Base-by-base conservation (phyloP, 2,329 filamentous ascomycete genomes). In the Aspergillus caelatus region DNA sequence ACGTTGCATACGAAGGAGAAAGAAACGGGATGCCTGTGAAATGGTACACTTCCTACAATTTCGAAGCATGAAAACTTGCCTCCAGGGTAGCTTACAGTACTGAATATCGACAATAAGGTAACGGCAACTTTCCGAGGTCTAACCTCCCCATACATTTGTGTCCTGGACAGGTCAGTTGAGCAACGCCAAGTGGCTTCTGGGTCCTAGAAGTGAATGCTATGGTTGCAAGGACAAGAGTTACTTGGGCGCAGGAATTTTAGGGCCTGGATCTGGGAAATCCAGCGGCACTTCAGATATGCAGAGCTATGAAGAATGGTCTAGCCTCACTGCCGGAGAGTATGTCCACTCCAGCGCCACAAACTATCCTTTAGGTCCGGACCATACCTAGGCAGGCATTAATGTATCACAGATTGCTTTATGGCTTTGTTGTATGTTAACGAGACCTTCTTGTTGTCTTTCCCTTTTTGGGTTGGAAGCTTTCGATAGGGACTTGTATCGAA, bases 251-350 rank as follows among this genome's bases (percentile, higher is more conserved):
- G 32, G 34, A 55, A 36, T 39, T 39, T 21, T 55, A 39, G 21
- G 32, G 32, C 19, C 32, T 28, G 32, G 21, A 36, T 55, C 21
- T 39, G 21, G 34, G 52, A 21, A 39, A 39, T 8, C 11, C 21
- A 39, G 1, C 7, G 19, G 11, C 12, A 23, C 32, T 34, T 19
- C 21, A 28, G 36, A 21, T 39, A 55, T 36, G 52, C 11, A 41
- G 21, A 55, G n/a, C n/a, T 34, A 26, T 26, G 11, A 55, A 55
- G 52, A 55, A 55, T 55, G 52, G 52, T 36, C 52, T 55, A 55
- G 52, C 52, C 52, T 55, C 32, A 39, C 21, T 41, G n/a, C 16
- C 16, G 52, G 52, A 21, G 21, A 26, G n/a, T 34, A 39, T 39
- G 34, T n/a, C 48, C 9, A 52, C 52, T 26, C 9, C 52, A 39